phyloP scores from a whole-genome alignment of 2,329 filamentous ascomycete species.

The Hymenoscyphus salicellus region DNA sequence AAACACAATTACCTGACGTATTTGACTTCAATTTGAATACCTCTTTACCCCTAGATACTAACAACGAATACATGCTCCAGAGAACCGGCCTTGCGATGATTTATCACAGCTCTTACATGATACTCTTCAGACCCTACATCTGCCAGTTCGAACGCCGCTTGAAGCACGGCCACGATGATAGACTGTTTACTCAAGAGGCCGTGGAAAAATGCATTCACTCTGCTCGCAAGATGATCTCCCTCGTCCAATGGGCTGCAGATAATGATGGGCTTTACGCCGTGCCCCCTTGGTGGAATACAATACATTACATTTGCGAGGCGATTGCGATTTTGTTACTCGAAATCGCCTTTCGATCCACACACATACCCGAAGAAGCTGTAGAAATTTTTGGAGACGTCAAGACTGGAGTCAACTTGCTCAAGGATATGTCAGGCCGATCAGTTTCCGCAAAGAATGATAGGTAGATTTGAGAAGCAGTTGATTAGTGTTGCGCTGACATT shows the following conservation, averaged over 20 bases:
- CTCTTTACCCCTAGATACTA: slow-evolving; percentile 15
- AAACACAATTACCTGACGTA: slow-evolving; percentile 18
- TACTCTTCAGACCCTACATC: slow-evolving; percentile 30
- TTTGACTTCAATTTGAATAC: slow-evolving; percentile 24
- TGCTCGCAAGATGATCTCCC: slow-evolving; percentile 25
- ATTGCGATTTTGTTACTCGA: slow-evolving; percentile 30
- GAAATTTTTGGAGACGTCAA: slow-evolving; percentile 29
- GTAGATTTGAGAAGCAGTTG: too few species aligned
- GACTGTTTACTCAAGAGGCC: slow-evolving; percentile 24
- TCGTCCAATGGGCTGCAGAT: slow-evolving; percentile 16
- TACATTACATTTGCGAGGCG: slow-evolving; percentile 31
- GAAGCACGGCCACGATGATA: slow-evolving; percentile 15
- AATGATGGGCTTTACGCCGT: slow-evolving; percentile 22
- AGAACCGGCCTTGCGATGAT: slow-evolving; percentile 27
- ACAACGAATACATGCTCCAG: slow-evolving; percentile 14
- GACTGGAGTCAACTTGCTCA: slow-evolving; percentile 24
- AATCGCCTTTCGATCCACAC: slow-evolving; percentile 27
- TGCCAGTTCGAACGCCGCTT: slow-evolving; percentile 28
- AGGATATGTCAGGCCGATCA: slow-evolving; percentile 25
- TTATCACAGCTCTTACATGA: slow-evolving; percentile 27
- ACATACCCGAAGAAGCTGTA: slow-evolving; percentile 23
- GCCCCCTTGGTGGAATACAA: slow-evolving; percentile 26
- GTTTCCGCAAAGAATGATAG: slow-evolving; percentile 31
- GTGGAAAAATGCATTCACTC: slow-evolving; percentile 25
- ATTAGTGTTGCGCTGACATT: too few species aligned